Conservation (phyloP, 352 stramenopile species). For the Elongisporangium undulatum region DNA sequence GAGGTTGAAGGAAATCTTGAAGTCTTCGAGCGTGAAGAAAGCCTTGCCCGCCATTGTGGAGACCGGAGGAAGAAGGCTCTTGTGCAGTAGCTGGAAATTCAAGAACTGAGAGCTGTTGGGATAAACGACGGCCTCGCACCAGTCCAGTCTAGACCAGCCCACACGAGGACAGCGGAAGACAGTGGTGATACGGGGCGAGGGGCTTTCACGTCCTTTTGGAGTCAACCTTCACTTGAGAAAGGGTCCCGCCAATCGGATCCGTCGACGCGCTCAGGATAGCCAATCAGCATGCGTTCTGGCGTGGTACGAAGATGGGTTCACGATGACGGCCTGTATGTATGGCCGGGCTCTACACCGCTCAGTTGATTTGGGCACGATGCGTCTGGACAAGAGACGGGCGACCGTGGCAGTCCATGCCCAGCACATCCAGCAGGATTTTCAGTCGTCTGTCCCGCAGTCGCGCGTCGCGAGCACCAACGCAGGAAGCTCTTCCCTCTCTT, state of each 20-base stretch:
- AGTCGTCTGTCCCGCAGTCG: neutral
- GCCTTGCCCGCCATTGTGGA: conserved; percentile 3
- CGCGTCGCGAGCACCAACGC: neutral
- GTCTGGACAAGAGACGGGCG: neutral
- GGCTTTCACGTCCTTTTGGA: neutral
- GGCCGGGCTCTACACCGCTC: neutral
- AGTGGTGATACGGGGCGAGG: neutral
- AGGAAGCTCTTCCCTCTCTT: neutral
- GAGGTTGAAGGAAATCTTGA: conserved; percentile 36
- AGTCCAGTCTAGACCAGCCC: too few species aligned
- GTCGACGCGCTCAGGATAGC: neutral
- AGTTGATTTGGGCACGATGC: neutral
- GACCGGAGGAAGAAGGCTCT: neutral
- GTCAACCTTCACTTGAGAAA: neutral
- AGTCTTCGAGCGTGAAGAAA: conserved; percentile 34
- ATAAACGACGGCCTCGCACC: too few species aligned
- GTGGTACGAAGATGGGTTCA: neutral
- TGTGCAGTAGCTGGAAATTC: neutral
- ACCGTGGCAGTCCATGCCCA: neutral
- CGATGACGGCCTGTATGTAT: neutral
- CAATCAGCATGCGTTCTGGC: neutral
- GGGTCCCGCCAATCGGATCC: neutral
- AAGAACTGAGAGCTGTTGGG: neutral
- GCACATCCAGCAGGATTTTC: neutral
- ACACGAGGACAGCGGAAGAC: neutral